Base-by-base conservation (phyloP, 2,329 filamentous ascomycete genomes). In the Diaporthe longicolla region DNA sequence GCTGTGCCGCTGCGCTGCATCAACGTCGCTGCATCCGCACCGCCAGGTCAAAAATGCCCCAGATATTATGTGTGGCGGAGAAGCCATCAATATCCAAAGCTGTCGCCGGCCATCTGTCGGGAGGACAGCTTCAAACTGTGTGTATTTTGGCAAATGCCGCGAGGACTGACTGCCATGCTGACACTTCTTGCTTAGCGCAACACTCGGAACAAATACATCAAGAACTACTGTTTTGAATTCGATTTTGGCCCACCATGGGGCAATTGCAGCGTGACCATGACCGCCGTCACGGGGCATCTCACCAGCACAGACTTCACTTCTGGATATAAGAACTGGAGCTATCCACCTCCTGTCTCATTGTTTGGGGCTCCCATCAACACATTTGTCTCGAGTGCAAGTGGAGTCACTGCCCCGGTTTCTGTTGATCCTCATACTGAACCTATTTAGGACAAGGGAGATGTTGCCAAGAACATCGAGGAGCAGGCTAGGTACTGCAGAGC, bases 51-150 rank as follows among this genome's bases (percentile, higher is more conserved):
- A 82, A 76, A 70, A 87, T 85, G 81, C 90, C 90, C 84, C 88
- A 82, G 79, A 85, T 90, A 52, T 82, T 90, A 17, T 90, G 88
- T 77, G 88, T 90, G 78, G 88, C 88, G 55, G 88, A 90, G 78
- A 90, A 99, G 88, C 95, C 95, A 48, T 97, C 96, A 55, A 98
- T 99, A 76, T 95, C 97, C 73, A 98, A 97, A 84, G 95, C 96
- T 50, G 96, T 99, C 66, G 94, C 97, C 52, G 90, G 92, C 73
- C 96, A 98, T 86, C 89, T 99, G 37, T 94, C 93, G 43, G 96
- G 97, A 66, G 94, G 94, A 63, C 85, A 86, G 24, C 87, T 92
- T 74, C 89, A 90, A 82, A 92, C 90, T 71, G 95, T 97, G 84
- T 83, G 92, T 78, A 37, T 3, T n/a, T 32, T 19, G 6, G 29